Evolutionary conservation across 768 basidiomycete genomes (phyloP), one percentile per base, ranked within the genome.

Genomic region (Pleurotus sapidus): DNA sequence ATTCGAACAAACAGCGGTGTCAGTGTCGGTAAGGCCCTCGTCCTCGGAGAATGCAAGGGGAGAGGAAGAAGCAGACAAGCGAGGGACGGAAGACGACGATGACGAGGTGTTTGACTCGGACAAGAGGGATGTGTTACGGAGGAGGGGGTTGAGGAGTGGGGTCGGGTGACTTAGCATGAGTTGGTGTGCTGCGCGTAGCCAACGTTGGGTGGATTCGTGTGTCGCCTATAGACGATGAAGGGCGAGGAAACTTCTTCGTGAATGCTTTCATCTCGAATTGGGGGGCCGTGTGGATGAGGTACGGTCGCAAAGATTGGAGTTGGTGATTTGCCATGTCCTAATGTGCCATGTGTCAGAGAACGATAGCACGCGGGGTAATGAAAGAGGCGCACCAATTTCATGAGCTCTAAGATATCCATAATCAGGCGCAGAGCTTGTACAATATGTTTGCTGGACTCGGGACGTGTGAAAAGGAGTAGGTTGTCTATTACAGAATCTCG

Each of bases 271-370:
- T 78, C 68, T 96, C 93, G 65, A 90, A 91, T 40, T 86, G 83
- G 18, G 87, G 84, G 1, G 94, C 86, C 39, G 87, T 86, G 58
- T 87, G 84, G 63, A 91, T 80, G 57, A 97, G 83, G 75, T 88
- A 93, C n/a, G 93, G 92, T 49, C 94, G 87, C n/a, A 95, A 79
- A 30, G 91, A 88, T 67, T 93, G 89, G 30, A 97, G 82, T 73
- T 96, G 95, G 73, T 96, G 95, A 69, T 97, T 97, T 24, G 95
- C 95, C 60, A 97, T 95, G 70, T 97, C 95, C 94, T 96, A 65
- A 42, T 66, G 59, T 9, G 9, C 30, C 30, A 34, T 34, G 30
- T 34, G 30, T 34, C 30, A 34, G 61, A 57, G 49, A 60, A 46
- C 42, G 56, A 48, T 46, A 67, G 55, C 34, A 27, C 40, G 5